Evolutionary conservation across 768 basidiomycete species (phyloP).

Genomic region (Termitomyces sp.): DNA sequence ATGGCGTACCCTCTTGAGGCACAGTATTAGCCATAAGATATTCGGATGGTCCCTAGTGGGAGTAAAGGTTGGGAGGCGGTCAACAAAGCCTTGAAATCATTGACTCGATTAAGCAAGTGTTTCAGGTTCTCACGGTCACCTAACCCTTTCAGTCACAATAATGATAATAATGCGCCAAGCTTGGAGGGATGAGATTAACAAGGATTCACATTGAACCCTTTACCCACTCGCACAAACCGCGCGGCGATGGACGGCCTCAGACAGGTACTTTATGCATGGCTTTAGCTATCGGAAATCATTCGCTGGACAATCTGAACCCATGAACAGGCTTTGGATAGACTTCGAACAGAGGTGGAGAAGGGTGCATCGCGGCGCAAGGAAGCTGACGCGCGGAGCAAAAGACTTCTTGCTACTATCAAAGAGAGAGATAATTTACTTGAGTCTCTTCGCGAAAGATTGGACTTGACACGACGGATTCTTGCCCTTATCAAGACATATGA

Average conservation of each 20-base stretch:
- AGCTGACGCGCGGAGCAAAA: slow-evolving; percentile 24
- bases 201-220: background rate
- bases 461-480: slow-evolving; percentile 11
- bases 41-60: slow-evolving; percentile 1
- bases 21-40: slow-evolving; percentile 63
- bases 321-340: slow-evolving; percentile 23
- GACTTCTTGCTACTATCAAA: slow-evolving; percentile 19
- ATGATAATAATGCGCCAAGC: background rate
- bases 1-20: slow-evolving; percentile 70
- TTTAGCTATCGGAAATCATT: background rate
- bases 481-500: slow-evolving; percentile 13
- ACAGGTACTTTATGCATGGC: slow-evolving; percentile 11
- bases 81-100: slow-evolving; percentile 3
- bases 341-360: slow-evolving; percentile 24
- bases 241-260: slow-evolving; percentile 14
- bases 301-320: background rate
- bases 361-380: slow-evolving; percentile 25
- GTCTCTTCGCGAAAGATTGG: slow-evolving; percentile 18
- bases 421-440: slow-evolving; percentile 22
- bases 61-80: slow-evolving; percentile 1
- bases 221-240: slow-evolving; percentile 5
- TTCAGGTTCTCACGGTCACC: slow-evolving; percentile 22
- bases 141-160: background rate
- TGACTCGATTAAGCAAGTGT: slow-evolving; percentile 2
- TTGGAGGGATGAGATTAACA: background rate